Evolutionary conservation across 2,329 filamentous ascomycete genomes (phyloP), one percentile per base, ranked within the genome.

Genomic region (Botrytis pseudocinerea): DNA sequence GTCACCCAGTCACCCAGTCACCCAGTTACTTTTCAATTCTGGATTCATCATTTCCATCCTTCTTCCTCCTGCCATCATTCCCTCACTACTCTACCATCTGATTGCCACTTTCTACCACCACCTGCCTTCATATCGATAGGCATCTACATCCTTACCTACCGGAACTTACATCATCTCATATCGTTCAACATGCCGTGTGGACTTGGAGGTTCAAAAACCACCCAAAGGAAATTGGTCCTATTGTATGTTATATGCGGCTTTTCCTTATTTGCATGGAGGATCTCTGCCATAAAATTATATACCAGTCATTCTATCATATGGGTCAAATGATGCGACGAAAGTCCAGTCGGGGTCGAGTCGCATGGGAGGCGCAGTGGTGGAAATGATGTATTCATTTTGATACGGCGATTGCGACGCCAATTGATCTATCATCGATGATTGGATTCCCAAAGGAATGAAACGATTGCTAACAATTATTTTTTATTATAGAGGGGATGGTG

Each of bases 401-500:
- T 40, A 20, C 32, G 25, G 42, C 28, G 22, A 61, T 48, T 42
- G 25, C 51, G 38, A 46, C 28, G 51, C 25, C 48, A n/a, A 66
- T 54, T 57, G 32, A 42, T 57, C 18, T 28, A 20, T 22, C 18
- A 0, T 42, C 1, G 18, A 20, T 4, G 35, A 40, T 40, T 7
- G 28, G 59, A 22, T 25, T 64, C 9, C 35, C 3, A 46, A 8
- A 54, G 2, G 35, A 48, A 48, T 59, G 20, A 65, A 75, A 79
- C 75, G 60, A 69, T 71, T 61, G 68, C 70, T 73, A 75, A 78
- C 75, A 61, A 32, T 35, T 40, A 32, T 38, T 42, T 63, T 70
- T 7, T 60, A 66, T 25, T 70, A 82, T 80, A 97, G 94, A 82
- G 95, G 95, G 80, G 95, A 98, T 82, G 95, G 95, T 87, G 95